Conservation (phyloP, 176 grass and related monocot genomes). For the Avena eriantha region DNA sequence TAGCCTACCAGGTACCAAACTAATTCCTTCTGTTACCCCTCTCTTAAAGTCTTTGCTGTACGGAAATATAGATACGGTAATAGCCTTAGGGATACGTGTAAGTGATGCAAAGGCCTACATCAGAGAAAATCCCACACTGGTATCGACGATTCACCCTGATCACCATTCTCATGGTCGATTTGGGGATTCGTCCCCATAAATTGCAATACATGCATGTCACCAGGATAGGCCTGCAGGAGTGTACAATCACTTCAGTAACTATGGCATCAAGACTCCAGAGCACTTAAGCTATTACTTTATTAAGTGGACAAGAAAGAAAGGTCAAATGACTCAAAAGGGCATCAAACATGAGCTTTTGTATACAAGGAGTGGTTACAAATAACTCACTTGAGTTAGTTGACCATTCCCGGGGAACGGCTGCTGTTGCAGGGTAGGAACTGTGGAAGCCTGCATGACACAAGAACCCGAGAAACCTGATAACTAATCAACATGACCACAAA, state of each 20-base stretch:
- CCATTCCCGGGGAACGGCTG: slow-evolving; percentile 60
- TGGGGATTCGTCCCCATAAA: slow-evolving; percentile 63
- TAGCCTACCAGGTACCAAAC: neutral
- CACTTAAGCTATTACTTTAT: neutral
- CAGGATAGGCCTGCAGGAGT: slow-evolving; percentile 62
- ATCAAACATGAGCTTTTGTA: slow-evolving; percentile 1
- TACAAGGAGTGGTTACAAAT: neutral
- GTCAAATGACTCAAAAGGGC: neutral
- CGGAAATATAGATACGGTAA: neutral
- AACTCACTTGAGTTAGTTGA: slow-evolving; percentile 74
- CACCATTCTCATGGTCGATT: slow-evolving; percentile 52
- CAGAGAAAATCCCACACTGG: slow-evolving; percentile 96
- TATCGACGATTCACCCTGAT: slow-evolving; percentile 75
- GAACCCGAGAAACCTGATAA: slow-evolving; percentile 23
- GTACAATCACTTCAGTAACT: neutral
- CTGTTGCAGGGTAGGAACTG: slow-evolving; percentile 60
- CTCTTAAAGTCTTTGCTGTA: neutral
- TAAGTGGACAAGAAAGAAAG: slow-evolving; percentile 23
- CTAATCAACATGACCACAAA: slow-evolving; percentile 30
- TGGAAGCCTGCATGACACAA: slow-evolving; percentile 53
- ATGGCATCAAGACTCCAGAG: neutral
- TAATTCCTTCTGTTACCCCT: neutral
- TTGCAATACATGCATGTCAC: slow-evolving; percentile 72
- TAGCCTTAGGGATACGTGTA: neutral
- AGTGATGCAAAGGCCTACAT: neutral